Conservation (phyloP, 2,329 filamentous ascomycete species). For the Ceratocystiopsis sp. region DNA sequence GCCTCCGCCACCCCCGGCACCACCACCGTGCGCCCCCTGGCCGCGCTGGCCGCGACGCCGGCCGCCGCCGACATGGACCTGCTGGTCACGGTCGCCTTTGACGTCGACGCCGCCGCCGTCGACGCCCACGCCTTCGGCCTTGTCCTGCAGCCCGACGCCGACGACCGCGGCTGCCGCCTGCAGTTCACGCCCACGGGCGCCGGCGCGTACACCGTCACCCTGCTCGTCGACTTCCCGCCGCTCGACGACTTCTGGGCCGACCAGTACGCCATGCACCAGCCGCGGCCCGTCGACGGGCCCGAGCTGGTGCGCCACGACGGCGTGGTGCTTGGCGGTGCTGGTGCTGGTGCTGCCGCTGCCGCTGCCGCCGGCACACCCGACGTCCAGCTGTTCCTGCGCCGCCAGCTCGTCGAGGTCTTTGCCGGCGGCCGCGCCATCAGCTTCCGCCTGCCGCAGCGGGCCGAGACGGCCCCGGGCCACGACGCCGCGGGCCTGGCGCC, state of each 20-base stretch:
- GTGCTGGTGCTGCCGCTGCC: too few relatives aligned
- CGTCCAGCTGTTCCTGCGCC: conserved; percentile 12
- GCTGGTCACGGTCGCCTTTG: conserved; percentile 11
- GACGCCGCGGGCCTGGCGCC: conserved; percentile 18
- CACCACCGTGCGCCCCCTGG: conserved; percentile 13
- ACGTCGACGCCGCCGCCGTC: neutral
- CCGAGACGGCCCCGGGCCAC: too few relatives aligned
- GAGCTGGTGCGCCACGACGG: conserved; percentile 18
- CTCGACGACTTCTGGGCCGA: conserved; percentile 23
- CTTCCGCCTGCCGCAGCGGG: conserved; percentile 12
- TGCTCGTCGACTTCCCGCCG: conserved; percentile 16
- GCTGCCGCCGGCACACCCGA: conserved; percentile 5
- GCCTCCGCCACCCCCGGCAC: conserved; percentile 10
- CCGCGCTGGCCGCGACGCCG: neutral
- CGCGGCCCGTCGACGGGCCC: conserved; percentile 17
- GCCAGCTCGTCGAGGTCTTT: conserved; percentile 15
- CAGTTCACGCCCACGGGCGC: conserved; percentile 11
- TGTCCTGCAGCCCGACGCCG: conserved; percentile 14
- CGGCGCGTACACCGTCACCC: conserved; percentile 13
- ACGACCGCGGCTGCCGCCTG: conserved; percentile 13
- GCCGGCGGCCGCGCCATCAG: conserved; percentile 15
- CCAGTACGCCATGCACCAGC: conserved; percentile 17
- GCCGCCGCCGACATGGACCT: conserved; percentile 8
- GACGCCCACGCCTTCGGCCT: conserved; percentile 15
- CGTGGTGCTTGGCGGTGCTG: conserved; percentile 9